Conservation (phyloP, 768 basidiomycete species). For the Leccinum olivaceopallidum region DNA sequence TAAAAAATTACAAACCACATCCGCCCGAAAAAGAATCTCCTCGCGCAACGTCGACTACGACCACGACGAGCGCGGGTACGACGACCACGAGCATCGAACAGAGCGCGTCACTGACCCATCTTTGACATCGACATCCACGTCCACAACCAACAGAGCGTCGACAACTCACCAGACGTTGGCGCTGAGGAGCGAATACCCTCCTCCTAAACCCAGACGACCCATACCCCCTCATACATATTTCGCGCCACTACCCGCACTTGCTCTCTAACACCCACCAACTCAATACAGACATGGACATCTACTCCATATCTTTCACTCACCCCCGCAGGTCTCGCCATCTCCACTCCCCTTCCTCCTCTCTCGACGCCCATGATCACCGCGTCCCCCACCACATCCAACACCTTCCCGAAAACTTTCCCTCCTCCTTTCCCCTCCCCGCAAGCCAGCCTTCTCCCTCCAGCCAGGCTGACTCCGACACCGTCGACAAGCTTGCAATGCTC, state of each 20-base stretch:
- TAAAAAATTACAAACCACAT: slow-evolving; percentile 7
- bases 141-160: not conserved
- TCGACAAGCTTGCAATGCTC: slow-evolving; percentile 77
- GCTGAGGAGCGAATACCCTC: slow-evolving; percentile 28
- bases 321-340: slow-evolving; percentile 77
- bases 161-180: slow-evolving; percentile 11
- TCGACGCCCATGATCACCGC: slow-evolving; percentile 61
- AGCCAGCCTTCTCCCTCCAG: slow-evolving; percentile 31
- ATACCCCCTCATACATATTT: slow-evolving; percentile 21
- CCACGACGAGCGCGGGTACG: slow-evolving; percentile 19
- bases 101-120: slow-evolving; percentile 21
- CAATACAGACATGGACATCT: slow-evolving; percentile 73
- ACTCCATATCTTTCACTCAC: slow-evolving; percentile 92
- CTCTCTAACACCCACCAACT: not conserved
- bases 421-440: slow-evolving; percentile 42
- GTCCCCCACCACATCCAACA: slow-evolving; percentile 40
- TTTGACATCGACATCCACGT: slow-evolving; percentile 7
- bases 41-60: slow-evolving; percentile 22
- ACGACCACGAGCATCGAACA: slow-evolving; percentile 19
- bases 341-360: slow-evolving; percentile 55
- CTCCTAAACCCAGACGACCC: slow-evolving; percentile 25
- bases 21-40: slow-evolving; percentile 24
- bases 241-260: slow-evolving; percentile 5
- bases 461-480: slow-evolving; percentile 65
- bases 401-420: slow-evolving; percentile 32